phyloP scores from a whole-genome alignment of 106 monocot genomes.

The Apostasia ramifera region DNA sequence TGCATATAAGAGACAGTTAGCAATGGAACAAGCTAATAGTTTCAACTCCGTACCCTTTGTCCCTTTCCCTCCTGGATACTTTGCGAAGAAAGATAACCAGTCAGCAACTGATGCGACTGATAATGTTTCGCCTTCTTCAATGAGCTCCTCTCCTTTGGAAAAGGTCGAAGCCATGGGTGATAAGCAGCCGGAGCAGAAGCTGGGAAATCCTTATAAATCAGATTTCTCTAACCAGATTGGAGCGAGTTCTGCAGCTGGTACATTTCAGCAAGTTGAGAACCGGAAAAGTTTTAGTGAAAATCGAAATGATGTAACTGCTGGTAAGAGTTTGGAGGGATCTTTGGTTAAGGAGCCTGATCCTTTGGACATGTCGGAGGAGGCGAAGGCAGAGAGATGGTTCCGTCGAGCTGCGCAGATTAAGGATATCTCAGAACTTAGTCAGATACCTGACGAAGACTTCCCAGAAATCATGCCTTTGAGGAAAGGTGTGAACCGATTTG shows the following conservation, averaged over 20 bases:
- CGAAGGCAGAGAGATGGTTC: conserved; percentile 97
- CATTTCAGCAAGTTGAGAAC: conserved; percentile 7
- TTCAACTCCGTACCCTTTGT: conserved; percentile 88
- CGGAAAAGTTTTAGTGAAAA: conserved; percentile 10
- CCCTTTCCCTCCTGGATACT: conserved; percentile 93
- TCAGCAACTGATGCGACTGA: conserved; percentile 16
- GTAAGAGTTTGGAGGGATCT: conserved; percentile 95
- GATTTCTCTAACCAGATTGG: background rate
- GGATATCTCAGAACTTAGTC: conserved; percentile 86
- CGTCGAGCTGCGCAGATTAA: conserved; percentile 88
- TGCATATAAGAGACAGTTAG: conserved; percentile 68
- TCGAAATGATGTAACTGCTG: conserved; percentile 21
- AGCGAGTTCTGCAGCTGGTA: background rate
- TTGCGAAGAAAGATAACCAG: conserved; percentile 74
- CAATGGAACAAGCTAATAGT: conserved; percentile 74
- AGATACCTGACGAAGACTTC: conserved; percentile 96
- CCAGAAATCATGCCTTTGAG: conserved; percentile 98
- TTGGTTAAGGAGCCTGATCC: conserved; percentile 82
- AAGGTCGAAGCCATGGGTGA: conserved; percentile 4
- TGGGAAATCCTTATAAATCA: background rate
- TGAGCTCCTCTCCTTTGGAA: conserved; percentile 15
- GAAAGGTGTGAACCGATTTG: conserved; percentile 93
- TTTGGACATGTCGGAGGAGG: conserved; percentile 98
- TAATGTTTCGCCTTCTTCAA: conserved; percentile 1
- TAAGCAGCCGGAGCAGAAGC: background rate